Conservation (phyloP, 768 basidiomycete species). For the Tremella fuciformis region DNA sequence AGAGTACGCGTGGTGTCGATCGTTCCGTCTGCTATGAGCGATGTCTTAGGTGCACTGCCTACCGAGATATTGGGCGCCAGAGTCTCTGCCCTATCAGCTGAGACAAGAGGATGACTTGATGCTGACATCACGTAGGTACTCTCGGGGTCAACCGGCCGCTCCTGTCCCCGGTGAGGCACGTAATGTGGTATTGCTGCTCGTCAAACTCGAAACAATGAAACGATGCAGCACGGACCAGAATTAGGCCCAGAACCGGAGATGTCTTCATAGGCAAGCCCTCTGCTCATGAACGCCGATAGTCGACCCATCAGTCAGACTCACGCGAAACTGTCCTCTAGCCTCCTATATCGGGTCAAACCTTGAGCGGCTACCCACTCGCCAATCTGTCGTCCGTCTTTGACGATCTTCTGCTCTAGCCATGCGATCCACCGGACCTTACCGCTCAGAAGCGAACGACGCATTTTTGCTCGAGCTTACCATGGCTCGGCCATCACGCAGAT, state of each 20-base stretch:
- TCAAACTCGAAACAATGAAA: not conserved
- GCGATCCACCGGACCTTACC: constrained; percentile 64
- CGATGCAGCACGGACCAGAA: constrained; percentile 58
- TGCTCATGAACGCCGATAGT: constrained; percentile 9
- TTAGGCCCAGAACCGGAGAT: constrained; percentile 88
- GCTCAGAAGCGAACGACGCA: constrained; percentile 9
- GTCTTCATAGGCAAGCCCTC: constrained; percentile 45
- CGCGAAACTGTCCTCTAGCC: constrained; percentile 45
- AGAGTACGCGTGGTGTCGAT: constrained; percentile 57
- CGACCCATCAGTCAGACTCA: constrained; percentile 17
- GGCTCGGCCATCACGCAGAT: constrained; percentile 83
- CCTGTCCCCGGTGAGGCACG: constrained; percentile 66
- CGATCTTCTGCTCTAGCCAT: constrained; percentile 80
- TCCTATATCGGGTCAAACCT: constrained; percentile 56
- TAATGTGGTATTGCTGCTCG: constrained; percentile 82
- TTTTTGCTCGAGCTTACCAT: constrained; percentile 37
- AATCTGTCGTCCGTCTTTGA: constrained; percentile 68
- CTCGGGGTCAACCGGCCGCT: constrained; percentile 70
- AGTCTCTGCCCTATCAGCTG: constrained; percentile 62
- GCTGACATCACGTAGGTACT: constrained; percentile 84
- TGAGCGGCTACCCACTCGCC: constrained; percentile 90
- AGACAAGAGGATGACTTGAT: not conserved
- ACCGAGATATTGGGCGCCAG: constrained; percentile 61
- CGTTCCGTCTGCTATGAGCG: constrained; percentile 78
- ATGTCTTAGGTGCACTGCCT: constrained; percentile 7